A percentile compares a stretch with the other conserved stretches of the same genome.
These are phyloP conservation scores for Claviceps humidiphila DNA, from an alignment of 2,329 filamentous ascomycete species.

Conservation along the genomic window DNA sequence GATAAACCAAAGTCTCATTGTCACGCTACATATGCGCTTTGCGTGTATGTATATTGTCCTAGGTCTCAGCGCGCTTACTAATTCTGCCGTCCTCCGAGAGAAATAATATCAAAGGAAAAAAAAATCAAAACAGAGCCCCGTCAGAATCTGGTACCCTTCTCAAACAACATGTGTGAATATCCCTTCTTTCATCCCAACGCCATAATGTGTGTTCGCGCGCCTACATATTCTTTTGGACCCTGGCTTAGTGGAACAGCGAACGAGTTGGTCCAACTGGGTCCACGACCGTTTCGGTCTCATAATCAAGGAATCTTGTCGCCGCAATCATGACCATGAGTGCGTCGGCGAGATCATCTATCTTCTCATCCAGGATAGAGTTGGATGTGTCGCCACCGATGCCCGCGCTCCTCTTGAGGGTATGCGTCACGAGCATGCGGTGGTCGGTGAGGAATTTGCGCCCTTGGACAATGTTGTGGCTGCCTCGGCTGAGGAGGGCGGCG, in stretches of 20 bases:
- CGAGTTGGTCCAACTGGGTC: constrained; percentile 20
- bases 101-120: background rate
- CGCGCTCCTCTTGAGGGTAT: constrained; percentile 79
- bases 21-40: too few species aligned
- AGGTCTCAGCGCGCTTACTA: too few species aligned
- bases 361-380: constrained; percentile 36
- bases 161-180: background rate
- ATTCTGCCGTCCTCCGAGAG: too few species aligned
- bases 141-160: background rate
- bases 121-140: background rate
- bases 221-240: constrained; percentile 2
- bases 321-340: constrained; percentile 73
- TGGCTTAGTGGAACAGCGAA: constrained; percentile 26
- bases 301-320: constrained; percentile 70
- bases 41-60: too few species aligned
- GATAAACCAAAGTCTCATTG: too few species aligned
- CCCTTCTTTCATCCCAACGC: constrained; percentile 11
- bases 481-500: constrained; percentile 67
- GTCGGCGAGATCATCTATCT: constrained; percentile 67
- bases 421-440: constrained; percentile 71
- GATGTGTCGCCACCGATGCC: constrained; percentile 48
- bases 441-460: constrained; percentile 69
- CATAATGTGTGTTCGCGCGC: constrained; percentile 1
- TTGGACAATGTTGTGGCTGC: constrained; percentile 69
- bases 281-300: constrained; percentile 26